Conservation (phyloP, 164 flowering plant species). For the Chloranthus sessilifolius region DNA sequence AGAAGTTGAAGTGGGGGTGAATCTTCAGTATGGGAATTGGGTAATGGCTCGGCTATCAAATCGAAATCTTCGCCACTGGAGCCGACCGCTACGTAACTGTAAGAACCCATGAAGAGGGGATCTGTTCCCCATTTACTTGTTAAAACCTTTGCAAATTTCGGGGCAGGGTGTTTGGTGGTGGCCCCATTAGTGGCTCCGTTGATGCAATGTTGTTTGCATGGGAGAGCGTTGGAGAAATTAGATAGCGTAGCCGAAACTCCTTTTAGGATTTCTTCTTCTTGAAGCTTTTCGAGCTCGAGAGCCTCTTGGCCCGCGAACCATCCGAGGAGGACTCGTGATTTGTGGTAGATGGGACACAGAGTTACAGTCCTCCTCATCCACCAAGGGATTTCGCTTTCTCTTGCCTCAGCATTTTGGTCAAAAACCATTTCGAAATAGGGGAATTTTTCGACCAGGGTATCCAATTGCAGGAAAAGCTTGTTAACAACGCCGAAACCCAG, state of each 20-base stretch:
- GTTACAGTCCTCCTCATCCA: conserved; percentile 85
- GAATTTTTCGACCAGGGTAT: conserved; percentile 19
- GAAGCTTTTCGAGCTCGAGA: conserved; percentile 55
- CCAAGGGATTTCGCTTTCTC: conserved; percentile 55
- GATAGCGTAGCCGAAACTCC: conserved; percentile 60
- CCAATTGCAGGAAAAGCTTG: conserved; percentile 60
- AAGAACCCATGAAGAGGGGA: conserved; percentile 86
- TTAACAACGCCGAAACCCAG: conserved; percentile 86
- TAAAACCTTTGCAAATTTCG: conserved; percentile 36
- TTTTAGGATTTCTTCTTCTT: conserved; percentile 53
- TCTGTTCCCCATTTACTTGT: conserved; percentile 79
- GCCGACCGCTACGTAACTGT: conserved; percentile 81
- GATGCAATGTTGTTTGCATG: no score
- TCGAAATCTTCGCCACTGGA: conserved; percentile 82
- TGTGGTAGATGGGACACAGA: conserved; percentile 52
- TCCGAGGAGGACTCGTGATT: conserved; percentile 53
- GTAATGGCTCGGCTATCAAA: conserved; percentile 76
- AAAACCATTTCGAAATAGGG: conserved; percentile 71
- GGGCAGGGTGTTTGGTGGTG: background rate
- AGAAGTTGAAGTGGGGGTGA: conserved; percentile 56
- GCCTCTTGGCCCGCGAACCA: conserved; percentile 97
- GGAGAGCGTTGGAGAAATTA: no score
- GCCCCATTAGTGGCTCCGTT: conserved; percentile 4
- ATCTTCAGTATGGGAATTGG: conserved; percentile 17
- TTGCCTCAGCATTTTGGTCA: conserved; percentile 32